phyloP scores from a whole-genome alignment of 495 filamentous ascomycete genomes.

The Neurospora sp. region DNA sequence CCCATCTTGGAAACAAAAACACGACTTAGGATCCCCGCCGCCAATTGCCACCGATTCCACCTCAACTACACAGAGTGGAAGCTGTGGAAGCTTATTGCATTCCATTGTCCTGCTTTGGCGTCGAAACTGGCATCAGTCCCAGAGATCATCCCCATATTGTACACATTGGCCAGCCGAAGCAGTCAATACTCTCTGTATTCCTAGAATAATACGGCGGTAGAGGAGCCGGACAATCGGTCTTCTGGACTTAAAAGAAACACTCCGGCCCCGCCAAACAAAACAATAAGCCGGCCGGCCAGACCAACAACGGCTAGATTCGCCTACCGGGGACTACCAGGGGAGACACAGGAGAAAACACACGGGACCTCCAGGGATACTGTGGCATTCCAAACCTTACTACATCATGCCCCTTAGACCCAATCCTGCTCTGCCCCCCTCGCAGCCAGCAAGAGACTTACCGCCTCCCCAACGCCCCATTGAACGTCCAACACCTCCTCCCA shows the following conservation, averaged over 20 bases:
- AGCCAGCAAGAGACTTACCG: background rate
- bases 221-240: background rate
- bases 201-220: background rate
- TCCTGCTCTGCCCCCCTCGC: background rate
- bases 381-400: background rate
- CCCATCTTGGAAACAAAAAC: background rate
- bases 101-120: background rate
- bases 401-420: background rate
- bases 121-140: background rate
- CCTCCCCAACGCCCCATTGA: background rate
- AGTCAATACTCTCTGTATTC: background rate
- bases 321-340: background rate
- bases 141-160: background rate
- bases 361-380: background rate
- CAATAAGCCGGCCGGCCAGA: slow-evolving; percentile 1
- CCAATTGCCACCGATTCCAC: background rate
- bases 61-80: background rate
- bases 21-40: background rate
- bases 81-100: background rate
- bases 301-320: background rate
- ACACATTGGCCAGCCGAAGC: background rate
- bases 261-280: slow-evolving; percentile 1
- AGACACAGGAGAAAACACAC: background rate
- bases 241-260: background rate
- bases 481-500: slow-evolving; percentile 1